Evolutionary conservation across 352 stramenopile species (phyloP).

Genomic region (Vaucheria bursata): DNA sequence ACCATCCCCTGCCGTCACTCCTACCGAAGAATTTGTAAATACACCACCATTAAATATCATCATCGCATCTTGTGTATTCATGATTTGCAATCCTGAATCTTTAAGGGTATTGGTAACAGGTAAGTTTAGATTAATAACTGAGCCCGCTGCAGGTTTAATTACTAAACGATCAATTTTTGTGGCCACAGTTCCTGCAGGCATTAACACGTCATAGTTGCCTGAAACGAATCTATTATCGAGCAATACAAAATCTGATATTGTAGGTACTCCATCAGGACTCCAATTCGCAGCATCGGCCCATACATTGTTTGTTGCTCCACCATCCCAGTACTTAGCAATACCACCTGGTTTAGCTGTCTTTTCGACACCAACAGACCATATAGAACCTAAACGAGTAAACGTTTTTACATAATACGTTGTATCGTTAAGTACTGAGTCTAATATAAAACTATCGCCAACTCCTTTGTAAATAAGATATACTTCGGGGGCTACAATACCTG

Average conservation of each 20-base stretch:
- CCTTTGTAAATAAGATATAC: slow-evolving; percentile 9
- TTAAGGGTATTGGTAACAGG: slow-evolving; percentile 7
- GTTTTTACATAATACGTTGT: slow-evolving; percentile 9
- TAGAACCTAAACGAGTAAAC: slow-evolving; percentile 8
- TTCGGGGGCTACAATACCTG: slow-evolving; percentile 4
- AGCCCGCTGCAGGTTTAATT: slow-evolving; percentile 5
- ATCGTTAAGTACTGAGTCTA: slow-evolving; percentile 8
- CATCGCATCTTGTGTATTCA: slow-evolving; percentile 7
- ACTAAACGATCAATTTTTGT: slow-evolving; percentile 9
- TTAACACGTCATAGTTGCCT: slow-evolving; percentile 7
- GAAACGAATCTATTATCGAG: slow-evolving; percentile 8
- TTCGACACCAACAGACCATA: slow-evolving; percentile 6
- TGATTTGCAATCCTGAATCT: slow-evolving; percentile 8
- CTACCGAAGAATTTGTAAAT: slow-evolving; percentile 8
- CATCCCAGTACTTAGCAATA: slow-evolving; percentile 7
- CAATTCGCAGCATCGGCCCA: slow-evolving; percentile 4
- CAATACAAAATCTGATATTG: slow-evolving; percentile 9
- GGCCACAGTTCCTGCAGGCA: slow-evolving; percentile 3
- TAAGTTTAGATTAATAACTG: slow-evolving; percentile 9
- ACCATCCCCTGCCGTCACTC: slow-evolving; percentile 3
- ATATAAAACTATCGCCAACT: slow-evolving; percentile 8
- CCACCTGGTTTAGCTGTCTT: slow-evolving; percentile 5
- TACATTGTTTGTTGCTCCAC: slow-evolving; percentile 7
- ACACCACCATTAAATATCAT: slow-evolving; percentile 8
- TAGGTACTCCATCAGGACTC: slow-evolving; percentile 5